Percentiles rank a stretch among this genome's conserved stretches.
phyloP scores from a whole-genome alignment of 2,329 filamentous ascomycete species.

The Penicillium polonicum region DNA sequence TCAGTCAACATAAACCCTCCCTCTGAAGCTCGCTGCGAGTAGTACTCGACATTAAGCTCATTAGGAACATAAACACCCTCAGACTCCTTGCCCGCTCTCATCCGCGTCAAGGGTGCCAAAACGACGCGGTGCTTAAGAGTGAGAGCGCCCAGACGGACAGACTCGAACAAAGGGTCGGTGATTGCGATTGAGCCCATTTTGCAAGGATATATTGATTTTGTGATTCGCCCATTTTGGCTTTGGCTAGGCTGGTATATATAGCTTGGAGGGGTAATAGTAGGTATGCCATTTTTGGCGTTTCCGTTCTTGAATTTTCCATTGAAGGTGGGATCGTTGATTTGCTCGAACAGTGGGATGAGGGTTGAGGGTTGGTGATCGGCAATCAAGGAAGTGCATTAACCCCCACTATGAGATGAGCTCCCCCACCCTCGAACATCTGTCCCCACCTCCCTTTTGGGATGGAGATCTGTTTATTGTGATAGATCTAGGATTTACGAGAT shows the following conservation, averaged over 20 bases:
- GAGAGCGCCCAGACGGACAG: slow-evolving; percentile 32
- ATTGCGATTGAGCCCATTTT: slow-evolving; percentile 28
- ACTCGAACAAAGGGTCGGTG: slow-evolving; percentile 34
- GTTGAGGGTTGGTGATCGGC: neutral
- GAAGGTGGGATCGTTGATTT: neutral
- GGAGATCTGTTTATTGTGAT: neutral
- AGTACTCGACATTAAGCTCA: slow-evolving; percentile 32
- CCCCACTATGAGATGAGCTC: neutral
- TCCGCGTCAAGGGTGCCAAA: slow-evolving; percentile 29
- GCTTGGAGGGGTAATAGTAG: too few relatives aligned
- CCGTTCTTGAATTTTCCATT: neutral
- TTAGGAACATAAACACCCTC: slow-evolving; percentile 33
- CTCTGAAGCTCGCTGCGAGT: slow-evolving; percentile 33
- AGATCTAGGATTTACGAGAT: neutral
- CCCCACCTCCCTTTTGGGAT: neutral
- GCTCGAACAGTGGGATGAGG: neutral
- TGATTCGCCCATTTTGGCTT: neutral
- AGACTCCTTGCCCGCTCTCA: slow-evolving; percentile 29
- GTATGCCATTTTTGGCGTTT: neutral
- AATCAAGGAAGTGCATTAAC: neutral
- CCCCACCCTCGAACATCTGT: neutral
- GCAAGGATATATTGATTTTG: neutral
- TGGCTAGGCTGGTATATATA: neutral
- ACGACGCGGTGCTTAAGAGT: slow-evolving; percentile 29
- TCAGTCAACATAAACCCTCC: slow-evolving; percentile 38